Evolutionary conservation across 2,329 filamentous ascomycete species (phyloP).

Genomic region (Fusarium decemcellulare): DNA sequence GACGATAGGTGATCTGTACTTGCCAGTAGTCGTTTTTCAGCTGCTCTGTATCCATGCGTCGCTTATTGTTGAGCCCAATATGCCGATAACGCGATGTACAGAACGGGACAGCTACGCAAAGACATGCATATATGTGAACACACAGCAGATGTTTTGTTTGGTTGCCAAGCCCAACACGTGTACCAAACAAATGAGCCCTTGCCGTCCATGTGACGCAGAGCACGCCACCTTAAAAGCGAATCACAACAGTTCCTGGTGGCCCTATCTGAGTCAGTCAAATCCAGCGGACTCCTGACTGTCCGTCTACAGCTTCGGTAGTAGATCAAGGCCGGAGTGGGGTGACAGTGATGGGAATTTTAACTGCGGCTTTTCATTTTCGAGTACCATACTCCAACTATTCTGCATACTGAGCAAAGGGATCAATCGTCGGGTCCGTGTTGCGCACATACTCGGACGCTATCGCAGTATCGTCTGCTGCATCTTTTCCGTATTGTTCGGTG

Average conservation of each 20-base stretch:
- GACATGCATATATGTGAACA: no score
- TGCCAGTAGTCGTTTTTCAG: background rate
- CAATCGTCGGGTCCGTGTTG: slow-evolving; percentile 62
- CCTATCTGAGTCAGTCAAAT: background rate
- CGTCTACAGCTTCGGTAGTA: no score
- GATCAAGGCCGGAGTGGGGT: no score
- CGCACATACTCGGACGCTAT: slow-evolving; percentile 71
- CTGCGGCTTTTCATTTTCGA: no score
- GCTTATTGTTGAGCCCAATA: background rate
- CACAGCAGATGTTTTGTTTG: no score
- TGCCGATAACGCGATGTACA: background rate
- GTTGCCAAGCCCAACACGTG: background rate
- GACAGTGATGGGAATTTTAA: no score
- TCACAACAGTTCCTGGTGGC: no score
- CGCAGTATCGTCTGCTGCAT: slow-evolving; percentile 63
- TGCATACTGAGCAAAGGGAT: slow-evolving; percentile 65
- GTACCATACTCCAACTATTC: background rate
- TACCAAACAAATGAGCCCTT: background rate
- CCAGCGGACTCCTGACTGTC: no score
- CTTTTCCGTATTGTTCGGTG: slow-evolving; percentile 62
- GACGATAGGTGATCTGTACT: no score
- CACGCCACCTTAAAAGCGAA: no score
- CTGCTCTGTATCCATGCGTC: background rate
- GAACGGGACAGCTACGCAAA: no score
- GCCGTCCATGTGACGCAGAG: background rate